Evolutionary conservation across 116 monocot genomes (phyloP), one percentile per base, ranked within the genome.

Genomic region (Trichopus zeylanicus): DNA sequence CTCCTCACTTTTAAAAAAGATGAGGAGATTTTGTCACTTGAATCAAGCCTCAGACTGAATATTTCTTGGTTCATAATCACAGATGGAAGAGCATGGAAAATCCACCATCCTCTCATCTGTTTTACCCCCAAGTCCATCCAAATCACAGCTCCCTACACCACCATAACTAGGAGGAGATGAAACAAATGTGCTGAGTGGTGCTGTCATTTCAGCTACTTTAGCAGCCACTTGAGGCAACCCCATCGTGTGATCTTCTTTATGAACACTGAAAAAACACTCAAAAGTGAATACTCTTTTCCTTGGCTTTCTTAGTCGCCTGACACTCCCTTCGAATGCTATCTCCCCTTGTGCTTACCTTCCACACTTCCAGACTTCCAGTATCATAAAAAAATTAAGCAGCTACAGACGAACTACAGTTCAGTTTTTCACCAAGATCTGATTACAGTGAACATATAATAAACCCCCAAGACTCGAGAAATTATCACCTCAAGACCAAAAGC

Each of bases 211-310:
- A 47, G 66, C 46, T 46, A 58, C 42, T 64, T 76, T 65, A 0
- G 74, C 38, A 20, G 79, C 34, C 9, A 80, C 7, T 48, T 95
- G 90, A 70, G 84, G 84, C 39, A 95, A 74, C 5, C 90, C 90
- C 90, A 90, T 95, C n/a, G 42, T 49, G 49, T 22, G 23, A 49
- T n/a, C 38, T 33, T 5, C 8, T 5, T 33, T 33, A 33, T 8
- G 32, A 33, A 8, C 13, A 42, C 2, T 42, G 13, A n/a, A 42
- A 18, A 42, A 42, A 42, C 13, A 4, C n/a, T 15, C 4, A 42
- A 2, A n/a, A 42, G 3, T n/a, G n/a, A 18, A 16, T n/a, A n/a
- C n/a, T 4, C 47, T 37, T 30, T 58, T 31, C n/a, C n/a, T n/a
- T 42, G 0, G 2, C n/a, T 15, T 42, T 42, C n/a, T n/a, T n/a